Evolutionary conservation across 2,329 filamentous ascomycete species (phyloP).

Genomic region (Diaporthe caulivora): DNA sequence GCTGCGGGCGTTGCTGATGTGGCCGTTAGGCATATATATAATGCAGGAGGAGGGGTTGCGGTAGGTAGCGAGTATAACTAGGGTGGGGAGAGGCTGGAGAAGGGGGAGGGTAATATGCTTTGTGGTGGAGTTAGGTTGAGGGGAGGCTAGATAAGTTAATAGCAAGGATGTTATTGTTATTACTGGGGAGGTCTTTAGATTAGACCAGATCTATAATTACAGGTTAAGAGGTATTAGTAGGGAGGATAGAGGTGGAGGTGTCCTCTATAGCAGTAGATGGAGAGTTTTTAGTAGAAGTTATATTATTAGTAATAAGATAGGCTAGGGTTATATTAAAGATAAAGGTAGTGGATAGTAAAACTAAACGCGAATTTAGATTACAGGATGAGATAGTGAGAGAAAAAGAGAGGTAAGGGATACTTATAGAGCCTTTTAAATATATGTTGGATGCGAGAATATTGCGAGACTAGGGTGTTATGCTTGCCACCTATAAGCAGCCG

Average conservation of each 20-base stretch:
- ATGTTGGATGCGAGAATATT: background rate
- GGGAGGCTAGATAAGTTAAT: slow-evolving; percentile 4
- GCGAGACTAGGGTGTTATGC: background rate
- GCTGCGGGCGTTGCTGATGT: background rate
- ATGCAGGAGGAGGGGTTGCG: slow-evolving; percentile 6
- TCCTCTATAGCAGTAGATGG: slow-evolving; percentile 5
- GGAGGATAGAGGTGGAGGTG: background rate
- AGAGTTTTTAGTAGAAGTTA: slow-evolving; percentile 8
- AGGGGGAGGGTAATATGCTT: slow-evolving; percentile 5
- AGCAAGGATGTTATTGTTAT: slow-evolving; percentile 3
- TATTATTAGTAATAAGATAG: background rate
- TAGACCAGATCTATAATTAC: background rate
- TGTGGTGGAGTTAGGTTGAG: slow-evolving; percentile 7
- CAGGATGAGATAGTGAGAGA: background rate
- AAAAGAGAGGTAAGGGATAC: background rate
- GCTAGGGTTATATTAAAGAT: background rate
- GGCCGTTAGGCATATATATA: background rate
- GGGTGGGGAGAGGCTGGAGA: slow-evolving; percentile 4
- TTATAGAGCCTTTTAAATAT: background rate
- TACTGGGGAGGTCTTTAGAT: background rate
- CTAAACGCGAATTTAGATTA: background rate
- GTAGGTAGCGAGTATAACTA: background rate
- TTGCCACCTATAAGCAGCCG: background rate
- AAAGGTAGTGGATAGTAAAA: background rate
- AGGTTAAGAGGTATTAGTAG: background rate